These are phyloP conservation scores for Clarireedia sp. DNA, from an alignment of 2,329 filamentous ascomycete species.

Conservation along the genomic window DNA sequence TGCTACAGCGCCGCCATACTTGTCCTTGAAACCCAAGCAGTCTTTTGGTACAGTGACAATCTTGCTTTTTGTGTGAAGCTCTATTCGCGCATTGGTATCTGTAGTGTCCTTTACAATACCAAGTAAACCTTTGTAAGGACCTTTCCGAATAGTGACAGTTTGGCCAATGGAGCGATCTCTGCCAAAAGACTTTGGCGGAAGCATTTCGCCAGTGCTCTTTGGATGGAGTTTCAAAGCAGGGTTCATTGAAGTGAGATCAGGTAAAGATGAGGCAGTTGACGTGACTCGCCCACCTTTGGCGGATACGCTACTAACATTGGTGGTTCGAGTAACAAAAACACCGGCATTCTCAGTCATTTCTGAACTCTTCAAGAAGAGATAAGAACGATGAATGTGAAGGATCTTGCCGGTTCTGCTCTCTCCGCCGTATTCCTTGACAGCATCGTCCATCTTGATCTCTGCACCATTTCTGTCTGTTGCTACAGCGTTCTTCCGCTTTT, in stretches of 20 bases:
- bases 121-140: conserved; percentile 83
- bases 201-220: conserved; percentile 44
- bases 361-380: conserved; percentile 81
- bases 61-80: conserved; percentile 92
- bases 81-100: conserved; percentile 76
- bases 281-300: conserved; percentile 82
- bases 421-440: conserved; percentile 81
- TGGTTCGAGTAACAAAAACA: conserved; percentile 79
- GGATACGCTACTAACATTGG: conserved; percentile 83
- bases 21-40: conserved; percentile 79
- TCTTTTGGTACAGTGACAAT: conserved; percentile 77
- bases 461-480: conserved; percentile 89
- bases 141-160: conserved; percentile 81
- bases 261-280: conserved; percentile 45
- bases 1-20: conserved; percentile 67
- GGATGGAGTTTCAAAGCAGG: conserved; percentile 72
- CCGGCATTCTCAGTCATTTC: conserved; percentile 78
- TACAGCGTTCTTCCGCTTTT: conserved; percentile 73
- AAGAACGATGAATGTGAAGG: conserved; percentile 89
- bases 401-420: conserved; percentile 83
- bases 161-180: conserved; percentile 83
- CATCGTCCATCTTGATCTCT: conserved; percentile 86
- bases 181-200: conserved; percentile 65
- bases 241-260: conserved; percentile 86
- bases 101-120: conserved; percentile 95